Conservation (phyloP, 2,329 filamentous ascomycete species). For the Sporothrix humicola region DNA sequence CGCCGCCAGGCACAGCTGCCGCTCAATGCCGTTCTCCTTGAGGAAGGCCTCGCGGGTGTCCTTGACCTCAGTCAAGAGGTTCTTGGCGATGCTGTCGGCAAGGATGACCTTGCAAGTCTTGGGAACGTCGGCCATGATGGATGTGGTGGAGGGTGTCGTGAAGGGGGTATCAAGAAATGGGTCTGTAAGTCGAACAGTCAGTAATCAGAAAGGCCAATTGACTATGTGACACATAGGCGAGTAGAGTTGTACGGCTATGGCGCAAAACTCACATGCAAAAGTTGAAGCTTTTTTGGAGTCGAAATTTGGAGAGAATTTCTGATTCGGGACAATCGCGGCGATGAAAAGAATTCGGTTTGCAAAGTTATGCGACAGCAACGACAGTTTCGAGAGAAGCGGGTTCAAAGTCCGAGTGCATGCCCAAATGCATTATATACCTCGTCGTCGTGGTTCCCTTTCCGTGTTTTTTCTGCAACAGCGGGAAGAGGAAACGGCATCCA, state of each 20-base stretch:
- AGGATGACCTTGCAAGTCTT: conserved; percentile 92
- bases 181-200: neutral
- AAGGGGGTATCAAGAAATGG: neutral
- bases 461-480: conserved; percentile 18
- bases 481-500: neutral
- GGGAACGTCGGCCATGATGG: conserved; percentile 53
- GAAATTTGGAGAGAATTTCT: conserved; percentile 25
- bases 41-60: conserved; percentile 74
- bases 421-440: conserved; percentile 25
- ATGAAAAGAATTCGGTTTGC: neutral
- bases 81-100: conserved; percentile 84
- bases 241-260: neutral
- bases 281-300: conserved; percentile 24
- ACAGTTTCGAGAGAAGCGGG: conserved; percentile 18
- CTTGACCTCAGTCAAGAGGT: conserved; percentile 76
- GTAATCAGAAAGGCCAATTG: neutral
- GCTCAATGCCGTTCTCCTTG: conserved; percentile 53
- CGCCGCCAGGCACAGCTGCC: conserved; percentile 78
- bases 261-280: conserved; percentile 18
- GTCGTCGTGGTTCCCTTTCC: conserved; percentile 22
- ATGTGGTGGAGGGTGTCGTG: neutral
- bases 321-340: conserved; percentile 11
- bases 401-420: conserved; percentile 16
- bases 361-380: conserved; percentile 1
- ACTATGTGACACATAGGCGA: neutral